Conservation (phyloP, 2,329 filamentous ascomycete genomes). For the Colletotrichum sojae region DNA sequence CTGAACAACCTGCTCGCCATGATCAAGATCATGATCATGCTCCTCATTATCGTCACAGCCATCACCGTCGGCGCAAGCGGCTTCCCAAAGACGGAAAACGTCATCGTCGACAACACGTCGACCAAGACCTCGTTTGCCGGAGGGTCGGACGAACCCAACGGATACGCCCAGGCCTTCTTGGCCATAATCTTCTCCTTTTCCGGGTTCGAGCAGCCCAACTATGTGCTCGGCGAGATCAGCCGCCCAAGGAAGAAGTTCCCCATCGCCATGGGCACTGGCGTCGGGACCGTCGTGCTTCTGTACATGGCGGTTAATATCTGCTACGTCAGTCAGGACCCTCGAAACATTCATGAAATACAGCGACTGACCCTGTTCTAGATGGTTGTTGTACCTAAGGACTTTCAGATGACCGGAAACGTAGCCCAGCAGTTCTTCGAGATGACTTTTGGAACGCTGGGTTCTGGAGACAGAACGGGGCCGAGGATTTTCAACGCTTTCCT, state of each 20-base stretch:
- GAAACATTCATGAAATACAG: slow-evolving; percentile 9
- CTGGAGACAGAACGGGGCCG: slow-evolving; percentile 45
- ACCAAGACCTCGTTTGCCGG: slow-evolving; percentile 45
- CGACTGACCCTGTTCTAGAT: slow-evolving; percentile 55
- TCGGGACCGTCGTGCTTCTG: slow-evolving; percentile 49
- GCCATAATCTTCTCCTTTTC: slow-evolving; percentile 58
- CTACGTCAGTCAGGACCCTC: slow-evolving; percentile 48
- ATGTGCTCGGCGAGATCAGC: slow-evolving; percentile 52
- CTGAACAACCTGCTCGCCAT: slow-evolving; percentile 66
- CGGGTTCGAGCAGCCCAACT: slow-evolving; percentile 56
- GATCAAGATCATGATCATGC: slow-evolving; percentile 63
- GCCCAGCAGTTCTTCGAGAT: slow-evolving; percentile 53
- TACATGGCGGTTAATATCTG: slow-evolving; percentile 56
- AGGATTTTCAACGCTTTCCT: slow-evolving; percentile 64
- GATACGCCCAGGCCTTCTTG: slow-evolving; percentile 57
- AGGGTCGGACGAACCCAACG: slow-evolving; percentile 47
- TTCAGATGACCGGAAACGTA: slow-evolving; percentile 45
- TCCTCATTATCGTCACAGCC: slow-evolving; percentile 57
- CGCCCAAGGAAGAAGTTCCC: slow-evolving; percentile 51
- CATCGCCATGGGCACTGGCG: slow-evolving; percentile 47
- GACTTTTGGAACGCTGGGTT: slow-evolving; percentile 48
- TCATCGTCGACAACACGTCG: slow-evolving; percentile 47
- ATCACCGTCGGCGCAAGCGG: slow-evolving; percentile 50
- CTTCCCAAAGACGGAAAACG: slow-evolving; percentile 44
- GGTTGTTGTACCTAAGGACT: slow-evolving; percentile 50